Conservation (phyloP, 2,329 filamentous ascomycete species). For the Colletotrichum viniferum region DNA sequence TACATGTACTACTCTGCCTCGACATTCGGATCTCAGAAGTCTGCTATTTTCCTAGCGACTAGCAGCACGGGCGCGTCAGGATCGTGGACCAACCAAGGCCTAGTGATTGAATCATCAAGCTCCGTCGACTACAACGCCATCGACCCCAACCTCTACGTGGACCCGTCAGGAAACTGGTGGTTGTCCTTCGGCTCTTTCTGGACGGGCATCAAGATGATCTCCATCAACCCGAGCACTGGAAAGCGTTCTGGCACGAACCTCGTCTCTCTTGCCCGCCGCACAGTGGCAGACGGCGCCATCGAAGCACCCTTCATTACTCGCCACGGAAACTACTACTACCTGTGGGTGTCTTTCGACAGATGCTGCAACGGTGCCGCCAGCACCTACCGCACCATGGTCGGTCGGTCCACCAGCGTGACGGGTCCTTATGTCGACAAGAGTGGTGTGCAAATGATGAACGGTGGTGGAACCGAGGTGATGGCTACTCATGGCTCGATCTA, state of each 20-base stretch:
- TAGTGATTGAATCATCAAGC: constrained; percentile 29
- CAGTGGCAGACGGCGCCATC: constrained; percentile 25
- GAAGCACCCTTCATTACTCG: constrained; percentile 34
- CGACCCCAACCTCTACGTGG: constrained; percentile 32
- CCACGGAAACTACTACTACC: constrained; percentile 33
- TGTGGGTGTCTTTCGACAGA: constrained; percentile 35
- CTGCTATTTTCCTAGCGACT: constrained; percentile 35
- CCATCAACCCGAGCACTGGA: constrained; percentile 28
- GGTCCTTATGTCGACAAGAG: constrained; percentile 31
- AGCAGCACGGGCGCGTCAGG: constrained; percentile 32
- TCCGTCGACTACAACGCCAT: constrained; percentile 32
- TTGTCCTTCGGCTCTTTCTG: constrained; percentile 36
- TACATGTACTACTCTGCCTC: constrained; percentile 38
- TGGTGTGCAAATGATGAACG: constrained; percentile 29
- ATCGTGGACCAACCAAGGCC: constrained; percentile 32
- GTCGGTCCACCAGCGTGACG: constrained; percentile 30
- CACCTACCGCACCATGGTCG: constrained; percentile 37
- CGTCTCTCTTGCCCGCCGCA: constrained; percentile 30
- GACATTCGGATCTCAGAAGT: constrained; percentile 28
- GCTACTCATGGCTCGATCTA: constrained; percentile 31
- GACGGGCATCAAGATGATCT: constrained; percentile 34
- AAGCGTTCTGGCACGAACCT: constrained; percentile 26
- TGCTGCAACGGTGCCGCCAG: constrained; percentile 33
- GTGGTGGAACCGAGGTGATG: constrained; percentile 34
- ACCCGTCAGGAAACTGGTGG: constrained; percentile 32